phyloP scores from a whole-genome alignment of 768 basidiomycete genomes.

The Pleurotus platypus region DNA sequence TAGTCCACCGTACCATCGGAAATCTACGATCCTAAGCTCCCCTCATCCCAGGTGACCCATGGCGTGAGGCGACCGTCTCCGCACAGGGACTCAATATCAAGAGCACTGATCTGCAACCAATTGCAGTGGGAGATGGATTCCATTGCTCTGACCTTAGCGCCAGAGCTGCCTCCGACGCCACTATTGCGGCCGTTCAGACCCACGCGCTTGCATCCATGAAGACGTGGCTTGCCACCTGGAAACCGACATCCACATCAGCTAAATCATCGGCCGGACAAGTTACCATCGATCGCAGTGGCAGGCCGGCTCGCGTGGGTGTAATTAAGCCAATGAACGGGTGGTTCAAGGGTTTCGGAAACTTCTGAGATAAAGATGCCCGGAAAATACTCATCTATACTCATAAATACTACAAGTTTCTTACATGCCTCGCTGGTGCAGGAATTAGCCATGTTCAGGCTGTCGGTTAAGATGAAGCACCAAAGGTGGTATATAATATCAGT shows the following conservation, averaged over 20 bases:
- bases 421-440: too few species aligned
- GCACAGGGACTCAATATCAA: constrained; percentile 41
- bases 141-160: constrained; percentile 60
- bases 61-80: constrained; percentile 68
- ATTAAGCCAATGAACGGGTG: constrained; percentile 33
- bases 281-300: constrained; percentile 9
- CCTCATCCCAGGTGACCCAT: constrained; percentile 56
- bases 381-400: too few species aligned
- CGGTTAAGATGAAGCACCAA: too few species aligned
- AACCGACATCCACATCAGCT: constrained; percentile 12
- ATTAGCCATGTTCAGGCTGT: too few species aligned
- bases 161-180: constrained; percentile 42
- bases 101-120: constrained; percentile 53
- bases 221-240: constrained; percentile 45
- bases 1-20: not conserved
- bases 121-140: constrained; percentile 59
- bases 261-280: constrained; percentile 12
- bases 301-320: not conserved
- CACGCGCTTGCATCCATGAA: constrained; percentile 50
- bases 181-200: constrained; percentile 50
- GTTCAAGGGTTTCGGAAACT: constrained; percentile 22
- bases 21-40: not conserved
- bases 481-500: too few species aligned
- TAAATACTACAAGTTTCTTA: too few species aligned
- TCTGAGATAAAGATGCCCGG: not conserved